Evolutionary conservation across 2,329 filamentous ascomycete genomes (phyloP).

Genomic region (Metarhizium album): DNA sequence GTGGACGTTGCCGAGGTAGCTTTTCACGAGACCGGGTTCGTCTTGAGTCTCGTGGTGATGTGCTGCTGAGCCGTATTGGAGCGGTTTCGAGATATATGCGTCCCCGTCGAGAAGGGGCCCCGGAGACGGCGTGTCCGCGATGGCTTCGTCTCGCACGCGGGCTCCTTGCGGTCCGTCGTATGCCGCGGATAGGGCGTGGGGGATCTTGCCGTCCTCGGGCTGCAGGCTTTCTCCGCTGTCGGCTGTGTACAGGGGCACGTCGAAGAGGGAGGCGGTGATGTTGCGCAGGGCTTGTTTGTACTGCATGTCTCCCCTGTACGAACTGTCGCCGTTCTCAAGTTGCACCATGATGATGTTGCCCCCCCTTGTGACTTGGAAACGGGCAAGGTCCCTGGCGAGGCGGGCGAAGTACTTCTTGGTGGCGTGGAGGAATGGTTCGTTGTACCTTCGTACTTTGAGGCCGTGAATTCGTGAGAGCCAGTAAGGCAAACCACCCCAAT

Average conservation of each 20-base stretch:
- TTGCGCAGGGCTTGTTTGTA: not conserved
- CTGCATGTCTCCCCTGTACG: not conserved
- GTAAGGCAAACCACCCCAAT: constrained; percentile 35
- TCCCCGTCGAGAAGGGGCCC: constrained; percentile 36
- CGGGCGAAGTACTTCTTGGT: constrained; percentile 25
- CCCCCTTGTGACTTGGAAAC: constrained; percentile 27
- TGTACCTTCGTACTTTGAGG: constrained; percentile 28
- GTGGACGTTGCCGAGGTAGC: not conserved
- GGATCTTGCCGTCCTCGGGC: not conserved
- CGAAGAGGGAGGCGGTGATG: not conserved
- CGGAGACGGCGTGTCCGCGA: constrained; percentile 27
- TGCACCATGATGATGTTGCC: constrained; percentile 37
- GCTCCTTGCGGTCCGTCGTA: not conserved
- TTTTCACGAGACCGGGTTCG: constrained; percentile 14
- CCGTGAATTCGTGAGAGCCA: constrained; percentile 26
- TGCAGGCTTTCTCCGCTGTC: constrained; percentile 25
- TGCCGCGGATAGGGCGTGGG: not conserved
- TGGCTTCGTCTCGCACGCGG: constrained; percentile 22
- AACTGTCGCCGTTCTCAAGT: constrained; percentile 39
- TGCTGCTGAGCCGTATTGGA: constrained; percentile 30
- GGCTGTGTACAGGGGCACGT: constrained; percentile 31
- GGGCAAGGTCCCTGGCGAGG: constrained; percentile 23
- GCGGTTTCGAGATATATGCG: constrained; percentile 32
- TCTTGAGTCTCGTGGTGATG: constrained; percentile 21
- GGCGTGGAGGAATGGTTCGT: constrained; percentile 25